Evolutionary conservation across 805 yeast species (phyloP).

Genomic region (Metschnikowia amazonensis): DNA sequence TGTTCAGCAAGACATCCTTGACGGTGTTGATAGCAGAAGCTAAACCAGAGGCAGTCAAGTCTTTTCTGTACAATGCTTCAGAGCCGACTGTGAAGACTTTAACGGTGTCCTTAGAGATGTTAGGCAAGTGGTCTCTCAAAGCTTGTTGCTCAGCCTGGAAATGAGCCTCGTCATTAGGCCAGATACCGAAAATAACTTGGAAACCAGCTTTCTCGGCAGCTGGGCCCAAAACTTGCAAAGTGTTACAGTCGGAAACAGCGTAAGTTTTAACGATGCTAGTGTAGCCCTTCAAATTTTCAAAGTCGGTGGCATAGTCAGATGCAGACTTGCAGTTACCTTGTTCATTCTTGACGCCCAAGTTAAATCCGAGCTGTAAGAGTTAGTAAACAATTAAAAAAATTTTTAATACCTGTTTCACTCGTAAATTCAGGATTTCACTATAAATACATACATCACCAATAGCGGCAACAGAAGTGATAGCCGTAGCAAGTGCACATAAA

Average conservation of each 20-base stretch:
- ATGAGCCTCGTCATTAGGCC: slow-evolving; percentile 89
- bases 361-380: slow-evolving; percentile 36
- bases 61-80: slow-evolving; percentile 90
- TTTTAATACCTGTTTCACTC: not conserved
- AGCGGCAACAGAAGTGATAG: slow-evolving; percentile 50
- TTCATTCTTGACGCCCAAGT: slow-evolving; percentile 78
- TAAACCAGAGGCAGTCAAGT: slow-evolving; percentile 69
- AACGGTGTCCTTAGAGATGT: slow-evolving; percentile 61
- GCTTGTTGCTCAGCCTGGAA: slow-evolving; percentile 73
- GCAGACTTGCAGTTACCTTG: slow-evolving; percentile 73
- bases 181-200: slow-evolving; percentile 76
- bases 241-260: slow-evolving; percentile 92
- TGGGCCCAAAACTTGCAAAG: slow-evolving; percentile 79
- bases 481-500: slow-evolving; percentile 46
- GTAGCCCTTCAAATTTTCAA: slow-evolving; percentile 54
- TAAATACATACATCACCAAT: slow-evolving; percentile 48
- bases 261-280: slow-evolving; percentile 74
- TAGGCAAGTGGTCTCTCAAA: slow-evolving; percentile 66
- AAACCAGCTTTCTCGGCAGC: slow-evolving; percentile 78
- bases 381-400: slow-evolving; percentile 8
- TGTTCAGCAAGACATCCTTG: slow-evolving; percentile 53
- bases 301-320: slow-evolving; percentile 65
- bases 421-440: not conserved
- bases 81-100: slow-evolving; percentile 87
- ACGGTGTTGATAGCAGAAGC: slow-evolving; percentile 64